Evolutionary conservation across 768 basidiomycete genomes (phyloP).

Genomic region (Phanerochaete sordida): DNA sequence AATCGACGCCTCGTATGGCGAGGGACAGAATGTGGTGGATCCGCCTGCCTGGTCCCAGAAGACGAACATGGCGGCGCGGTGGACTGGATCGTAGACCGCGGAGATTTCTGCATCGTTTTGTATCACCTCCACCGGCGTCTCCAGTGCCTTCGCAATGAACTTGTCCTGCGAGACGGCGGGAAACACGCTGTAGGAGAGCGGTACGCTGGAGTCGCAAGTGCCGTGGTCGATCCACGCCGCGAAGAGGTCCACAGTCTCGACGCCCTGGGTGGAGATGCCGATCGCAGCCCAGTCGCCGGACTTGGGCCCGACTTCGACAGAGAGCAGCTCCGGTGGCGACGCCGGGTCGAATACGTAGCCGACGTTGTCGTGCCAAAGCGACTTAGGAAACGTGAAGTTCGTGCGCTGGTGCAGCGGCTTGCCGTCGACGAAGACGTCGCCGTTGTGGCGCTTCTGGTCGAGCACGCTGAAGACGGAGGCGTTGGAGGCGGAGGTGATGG

Average conservation of each 20-base stretch:
- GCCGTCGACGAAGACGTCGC: constrained; percentile 42
- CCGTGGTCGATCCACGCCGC: constrained; percentile 56
- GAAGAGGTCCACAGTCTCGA: constrained; percentile 58
- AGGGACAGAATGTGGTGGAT: constrained; percentile 31
- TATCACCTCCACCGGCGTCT: constrained; percentile 31
- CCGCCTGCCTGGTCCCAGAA: constrained; percentile 55
- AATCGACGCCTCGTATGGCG: constrained; percentile 27
- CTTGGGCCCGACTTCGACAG: constrained; percentile 43
- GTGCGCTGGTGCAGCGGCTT: constrained; percentile 10
- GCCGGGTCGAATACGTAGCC: constrained; percentile 52
- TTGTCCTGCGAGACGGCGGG: constrained; percentile 42
- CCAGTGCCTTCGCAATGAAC: constrained; percentile 37
- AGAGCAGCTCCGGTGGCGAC: constrained; percentile 23
- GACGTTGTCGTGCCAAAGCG: constrained; percentile 64
- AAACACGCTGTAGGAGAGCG: constrained; percentile 52
- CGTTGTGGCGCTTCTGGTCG: constrained; percentile 54
- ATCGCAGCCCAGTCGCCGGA: constrained; percentile 60
- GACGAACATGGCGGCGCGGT: constrained; percentile 43
- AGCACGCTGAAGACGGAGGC: constrained; percentile 60
- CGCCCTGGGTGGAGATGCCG: constrained; percentile 59
- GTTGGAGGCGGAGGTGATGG: constrained; percentile 34
- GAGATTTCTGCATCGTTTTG: constrained; percentile 47
- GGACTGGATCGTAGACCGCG: constrained; percentile 43
- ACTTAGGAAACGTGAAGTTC: constrained; percentile 27
- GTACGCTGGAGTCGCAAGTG: constrained; percentile 20